These are phyloP conservation scores for Selaginella tamariscina DNA, from an alignment of 75 land plant genomes.

Conservation along the genomic window DNA sequence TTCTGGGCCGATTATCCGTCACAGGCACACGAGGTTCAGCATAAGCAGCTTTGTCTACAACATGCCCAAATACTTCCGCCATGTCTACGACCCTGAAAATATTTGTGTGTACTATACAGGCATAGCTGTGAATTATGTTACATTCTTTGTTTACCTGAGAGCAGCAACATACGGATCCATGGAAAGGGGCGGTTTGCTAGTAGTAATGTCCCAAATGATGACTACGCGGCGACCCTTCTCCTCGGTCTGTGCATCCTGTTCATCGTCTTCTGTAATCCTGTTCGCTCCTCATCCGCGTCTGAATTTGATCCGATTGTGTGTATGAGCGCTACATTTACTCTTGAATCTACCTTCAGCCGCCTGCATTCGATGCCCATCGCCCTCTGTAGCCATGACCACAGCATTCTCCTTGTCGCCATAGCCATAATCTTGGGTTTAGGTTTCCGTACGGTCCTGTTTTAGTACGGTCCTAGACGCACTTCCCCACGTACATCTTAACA, in stretches of 20 bases:
- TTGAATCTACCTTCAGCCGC: background rate
- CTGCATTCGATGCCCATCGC: background rate
- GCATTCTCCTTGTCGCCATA: too few species aligned
- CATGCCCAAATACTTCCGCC: background rate
- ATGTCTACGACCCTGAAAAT: background rate
- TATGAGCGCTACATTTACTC: background rate
- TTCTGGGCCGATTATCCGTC: background rate
- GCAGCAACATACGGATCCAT: background rate
- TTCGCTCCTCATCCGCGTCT: background rate
- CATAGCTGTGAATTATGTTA: too few species aligned
- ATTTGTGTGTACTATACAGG: too few species aligned
- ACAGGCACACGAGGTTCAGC: background rate
- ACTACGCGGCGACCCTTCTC: background rate
- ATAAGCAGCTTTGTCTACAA: background rate
- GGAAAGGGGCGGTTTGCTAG: background rate
- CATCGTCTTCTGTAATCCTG: background rate
- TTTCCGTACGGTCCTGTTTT: too few species aligned
- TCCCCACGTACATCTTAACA: too few species aligned
- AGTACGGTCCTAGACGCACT: too few species aligned
- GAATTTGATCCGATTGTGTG: background rate
- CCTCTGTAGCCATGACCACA: background rate
- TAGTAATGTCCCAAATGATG: background rate
- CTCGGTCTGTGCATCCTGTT: background rate
- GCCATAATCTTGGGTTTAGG: too few species aligned
- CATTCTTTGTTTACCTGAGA: too few species aligned